These are phyloP conservation scores for Salix dunnii DNA, from an alignment of 345 rosid genomes.

Conservation along the genomic window DNA sequence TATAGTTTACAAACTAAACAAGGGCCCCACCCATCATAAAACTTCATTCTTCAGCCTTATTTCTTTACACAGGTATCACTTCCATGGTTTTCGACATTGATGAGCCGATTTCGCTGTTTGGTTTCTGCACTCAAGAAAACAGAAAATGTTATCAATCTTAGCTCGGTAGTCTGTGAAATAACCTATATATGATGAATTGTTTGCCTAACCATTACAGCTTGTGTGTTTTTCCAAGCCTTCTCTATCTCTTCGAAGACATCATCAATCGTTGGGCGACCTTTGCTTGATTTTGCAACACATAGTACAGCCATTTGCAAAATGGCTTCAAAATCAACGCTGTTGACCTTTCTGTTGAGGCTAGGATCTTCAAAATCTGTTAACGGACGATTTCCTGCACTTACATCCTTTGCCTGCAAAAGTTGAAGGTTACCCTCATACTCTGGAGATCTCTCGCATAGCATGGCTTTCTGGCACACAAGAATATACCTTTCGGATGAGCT, in stretches of 20 bases:
- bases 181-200: neutral
- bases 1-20: no score
- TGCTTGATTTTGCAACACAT: slow-evolving; percentile 47
- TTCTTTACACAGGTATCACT: slow-evolving; percentile 15
- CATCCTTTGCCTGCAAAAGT: slow-evolving; percentile 48
- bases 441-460: no score
- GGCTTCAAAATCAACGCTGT: slow-evolving; percentile 40
- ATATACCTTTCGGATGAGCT: slow-evolving; percentile 59
- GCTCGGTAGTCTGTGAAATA: neutral
- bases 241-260: slow-evolving; percentile 46
- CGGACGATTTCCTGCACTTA: slow-evolving; percentile 39
- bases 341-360: slow-evolving; percentile 35
- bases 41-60: neutral
- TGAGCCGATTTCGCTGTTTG: slow-evolving; percentile 14
- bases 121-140: slow-evolving; percentile 9
- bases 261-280: slow-evolving; percentile 49
- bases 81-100: slow-evolving; percentile 31
- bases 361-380: slow-evolving; percentile 47
- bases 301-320: slow-evolving; percentile 47
- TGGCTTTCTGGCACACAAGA: no score
- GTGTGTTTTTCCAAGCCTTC: slow-evolving; percentile 45
- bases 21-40: no score
- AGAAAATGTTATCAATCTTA: neutral
- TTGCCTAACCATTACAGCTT: slow-evolving; percentile 25
- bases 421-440: no score